Percentiles rank a stretch among this genome's conserved stretches.
Evolutionary conservation across 805 yeast genomes (phyloP).

Genomic region (Scheffersomyces coipomensis): DNA sequence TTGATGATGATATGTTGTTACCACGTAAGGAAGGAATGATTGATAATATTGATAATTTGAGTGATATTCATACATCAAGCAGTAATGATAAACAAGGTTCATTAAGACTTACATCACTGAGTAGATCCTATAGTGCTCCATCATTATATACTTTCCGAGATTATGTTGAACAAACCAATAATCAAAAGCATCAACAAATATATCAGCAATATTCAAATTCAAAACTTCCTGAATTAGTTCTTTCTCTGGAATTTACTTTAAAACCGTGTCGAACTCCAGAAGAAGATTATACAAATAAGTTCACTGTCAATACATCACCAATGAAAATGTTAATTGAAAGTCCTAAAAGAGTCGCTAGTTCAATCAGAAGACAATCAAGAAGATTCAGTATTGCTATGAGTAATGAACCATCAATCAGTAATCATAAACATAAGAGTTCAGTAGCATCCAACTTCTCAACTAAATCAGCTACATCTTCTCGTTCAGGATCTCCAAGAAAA

Average conservation of each 20-base stretch:
- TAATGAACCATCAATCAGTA: neutral
- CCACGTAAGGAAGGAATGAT: constrained; percentile 10
- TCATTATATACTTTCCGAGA: constrained; percentile 37
- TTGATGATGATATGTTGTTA: neutral
- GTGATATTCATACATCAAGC: constrained; percentile 16
- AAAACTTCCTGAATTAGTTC: constrained; percentile 2
- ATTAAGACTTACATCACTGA: constrained; percentile 13
- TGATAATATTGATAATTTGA: constrained; percentile 26
- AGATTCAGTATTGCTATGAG: constrained; percentile 7
- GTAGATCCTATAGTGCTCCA: constrained; percentile 37
- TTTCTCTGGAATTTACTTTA: constrained; percentile 8
- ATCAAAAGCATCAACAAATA: neutral
- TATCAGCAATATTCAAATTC: neutral
- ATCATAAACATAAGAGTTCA: constrained; percentile 27
- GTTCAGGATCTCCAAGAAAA: constrained; percentile 32
- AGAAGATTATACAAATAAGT: neutral
- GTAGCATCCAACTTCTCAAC: constrained; percentile 24
- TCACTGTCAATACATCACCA: constrained; percentile 25
- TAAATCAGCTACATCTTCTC: constrained; percentile 24
- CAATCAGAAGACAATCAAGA: constrained; percentile 15
- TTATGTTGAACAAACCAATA: constrained; percentile 7
- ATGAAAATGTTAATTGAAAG: constrained; percentile 29
- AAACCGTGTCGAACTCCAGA: constrained; percentile 10
- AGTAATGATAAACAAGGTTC: neutral
- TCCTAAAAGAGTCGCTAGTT: constrained; percentile 25